Base-by-base conservation (phyloP, 257 asterid genomes). In the Forsythia suspensa region DNA sequence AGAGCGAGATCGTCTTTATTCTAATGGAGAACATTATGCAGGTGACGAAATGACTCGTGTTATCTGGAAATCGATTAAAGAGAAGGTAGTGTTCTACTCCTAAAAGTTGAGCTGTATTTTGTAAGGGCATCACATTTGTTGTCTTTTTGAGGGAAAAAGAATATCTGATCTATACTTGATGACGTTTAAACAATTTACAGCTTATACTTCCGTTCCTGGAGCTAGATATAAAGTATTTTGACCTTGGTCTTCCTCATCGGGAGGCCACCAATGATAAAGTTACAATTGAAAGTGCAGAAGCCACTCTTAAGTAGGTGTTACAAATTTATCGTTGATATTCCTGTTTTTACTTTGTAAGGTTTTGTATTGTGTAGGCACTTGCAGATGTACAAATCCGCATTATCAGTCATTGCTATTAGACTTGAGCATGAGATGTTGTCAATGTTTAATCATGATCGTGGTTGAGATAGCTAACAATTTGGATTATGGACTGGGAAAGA, bases 211-310 rank as follows among this genome's bases (percentile, higher is more conserved):
- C 96, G 67, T 91, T 89, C 81, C 79, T 91, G 86, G 93, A 91
- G 89, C 86, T 91, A 51, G 93, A 91, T 70, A 89, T 91, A 40
- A 91, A 91, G 88, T 89, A 91, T 80, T 91, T 91, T 73, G 96
- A 91, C 83, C 93, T 91, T 72, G 91, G 96, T 46, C 90, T 91
- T 81, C 91, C 82, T 75, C 87, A 89, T 76, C 96, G 96, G 9
- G 96, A 91, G 81, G 91, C 93, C 71, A 87, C 96, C 44, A 48
- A 77, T 16, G 93, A 91, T 84, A 85, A 77, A 82, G 96, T 91
- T 77, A 91, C 93, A 10, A 76, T 87, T 79, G 93, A 91, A 85
- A 91, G 96, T 84, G 96, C 96, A 75, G 93, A 91, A 84, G 96
- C 96, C 44, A 91, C 96, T 69, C 96, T 91, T 24, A 91, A 77